Evolutionary conservation across 495 filamentous ascomycete genomes (phyloP), one percentile per base, ranked within the genome.

Genomic region (Penicillium lagena): DNA sequence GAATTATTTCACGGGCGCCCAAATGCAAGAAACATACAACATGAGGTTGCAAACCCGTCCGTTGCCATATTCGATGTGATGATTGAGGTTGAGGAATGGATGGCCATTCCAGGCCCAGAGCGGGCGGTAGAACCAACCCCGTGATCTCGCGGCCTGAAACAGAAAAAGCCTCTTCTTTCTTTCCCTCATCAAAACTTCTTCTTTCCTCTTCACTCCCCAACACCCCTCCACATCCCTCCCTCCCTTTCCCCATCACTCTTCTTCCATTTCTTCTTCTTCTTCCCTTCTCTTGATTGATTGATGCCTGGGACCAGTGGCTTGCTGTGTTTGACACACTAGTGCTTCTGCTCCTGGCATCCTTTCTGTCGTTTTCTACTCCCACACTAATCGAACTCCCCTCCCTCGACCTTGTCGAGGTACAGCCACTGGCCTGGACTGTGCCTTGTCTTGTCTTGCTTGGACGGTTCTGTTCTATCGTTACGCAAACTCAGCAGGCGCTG

Each of bases 401-500:
- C 46, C 47, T 54, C 42, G 42, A 39, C 43, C 22, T 22, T 46
- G 22, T 49, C 48, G 40, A 50, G 49, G 70, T 70, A 65, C 70
- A 69, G 70, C 70, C 70, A 73, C 70, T 73, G 70, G 70, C 62
- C 67, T 73, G 70, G 70, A 67, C 65, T 73, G 70, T 69, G 60
- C 70, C 57, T 22, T 22, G 22, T 22, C 47, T 45, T 52, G 39
- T 35, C 51, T 49, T 43, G 37, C 35, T 50, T 39, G 29, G 41
- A 43, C 29, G 36, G 33, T 40, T 44, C 36, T 45, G 51, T 46
- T 37, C 49, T 53, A 34, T 47, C 47, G 46, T 49, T 51, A 68
- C 68, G 68, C 68, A 71, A 91, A 87, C 86, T 84, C 86, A 90
- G 87, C 87, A 79, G 85, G 86, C 76, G 79, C 87, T 90, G 86